A percentile compares a stretch with the other conserved stretches of the same genome.
These are phyloP conservation scores for Penicillium daleae DNA, from an alignment of 495 filamentous ascomycete genomes.

Conservation along the genomic window DNA sequence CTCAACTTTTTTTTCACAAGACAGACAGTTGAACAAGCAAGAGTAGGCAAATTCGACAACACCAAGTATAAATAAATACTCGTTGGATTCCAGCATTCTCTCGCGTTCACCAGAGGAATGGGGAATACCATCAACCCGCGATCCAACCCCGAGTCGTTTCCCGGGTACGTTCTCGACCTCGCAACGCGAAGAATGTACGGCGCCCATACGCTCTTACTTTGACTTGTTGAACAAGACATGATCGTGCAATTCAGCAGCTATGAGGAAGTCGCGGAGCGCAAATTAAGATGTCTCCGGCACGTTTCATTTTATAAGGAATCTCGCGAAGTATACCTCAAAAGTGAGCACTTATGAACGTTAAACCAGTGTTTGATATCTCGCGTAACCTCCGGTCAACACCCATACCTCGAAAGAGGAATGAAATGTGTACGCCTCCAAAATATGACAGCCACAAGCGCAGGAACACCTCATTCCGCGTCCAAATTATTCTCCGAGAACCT, in stretches of 20 bases:
- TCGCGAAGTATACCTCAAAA: neutral
- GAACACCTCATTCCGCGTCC: constrained; percentile 16
- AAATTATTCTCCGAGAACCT: constrained; percentile 15
- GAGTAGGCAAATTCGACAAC: neutral
- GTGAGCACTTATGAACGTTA: neutral
- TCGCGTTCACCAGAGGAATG: constrained; percentile 29
- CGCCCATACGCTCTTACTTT: constrained; percentile 11
- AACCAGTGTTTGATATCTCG: neutral
- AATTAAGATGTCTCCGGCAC: no score
- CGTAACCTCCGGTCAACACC: neutral
- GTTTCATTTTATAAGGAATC: no score
- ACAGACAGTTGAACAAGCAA: constrained; percentile 15
- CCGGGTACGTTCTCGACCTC: constrained; percentile 2
- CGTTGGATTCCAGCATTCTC: constrained; percentile 19
- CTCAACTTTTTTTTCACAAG: neutral
- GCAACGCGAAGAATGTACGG: constrained; percentile 35
- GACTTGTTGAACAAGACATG: neutral
- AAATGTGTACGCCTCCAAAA: neutral
- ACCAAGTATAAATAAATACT: constrained; percentile 26
- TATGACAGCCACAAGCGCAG: constrained; percentile 1
- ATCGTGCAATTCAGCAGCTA: no score
- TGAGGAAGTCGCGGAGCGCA: no score
- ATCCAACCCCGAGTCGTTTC: constrained; percentile 6
- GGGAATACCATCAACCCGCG: constrained; percentile 20
- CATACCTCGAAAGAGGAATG: no score